Base-by-base conservation (phyloP, 2,329 filamentous ascomycete genomes). In the Calonectria leucothoes region DNA sequence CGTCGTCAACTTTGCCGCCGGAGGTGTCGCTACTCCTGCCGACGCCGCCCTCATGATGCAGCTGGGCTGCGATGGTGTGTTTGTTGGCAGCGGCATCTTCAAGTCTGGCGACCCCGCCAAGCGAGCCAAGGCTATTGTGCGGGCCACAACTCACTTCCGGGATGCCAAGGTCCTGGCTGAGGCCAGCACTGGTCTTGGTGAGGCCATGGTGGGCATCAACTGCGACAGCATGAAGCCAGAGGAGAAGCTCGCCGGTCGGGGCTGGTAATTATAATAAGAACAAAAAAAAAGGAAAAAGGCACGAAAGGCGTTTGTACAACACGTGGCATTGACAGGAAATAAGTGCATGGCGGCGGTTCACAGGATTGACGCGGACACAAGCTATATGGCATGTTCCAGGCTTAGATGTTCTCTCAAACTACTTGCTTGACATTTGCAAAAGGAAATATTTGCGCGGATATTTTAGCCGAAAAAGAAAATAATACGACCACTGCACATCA, bases 41-140 rank as follows among this genome's bases (percentile, higher is more conserved):
- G 97, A 99, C 85, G 97, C 97, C 0, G 97, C 97, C 2, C 89
- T 99, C 73, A 87, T 99, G 96, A 99, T 99, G 97, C 96, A 98
- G 89, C 89, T 99, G 76, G 97, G 97, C 74, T 98, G 97, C 83
- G 97, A 99, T 82, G 97, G 97, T 72, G 97, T 99, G 42, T 99
- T 99, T 83, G 97, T 99, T 42, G 97, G 97, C 33, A 95, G 93
- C 71, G 97, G 97, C 33, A 98, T 98, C 85, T 99, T 99, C 91
- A 98, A 98, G 91, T 95, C 92, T 6, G 96, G 96, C 23, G 93
- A 98, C 85, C 94, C 97, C 27, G 92, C 93, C 55, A 95, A 96
- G 92, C 89, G 97, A 74, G 97, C 97, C 17, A 95, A 93, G 88
- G 97, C 97, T 45, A 98, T 99, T 81, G 97, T 99, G 67, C 93